Conservation (phyloP, 495 filamentous ascomycete species). For the Aspergillus panamensis region DNA sequence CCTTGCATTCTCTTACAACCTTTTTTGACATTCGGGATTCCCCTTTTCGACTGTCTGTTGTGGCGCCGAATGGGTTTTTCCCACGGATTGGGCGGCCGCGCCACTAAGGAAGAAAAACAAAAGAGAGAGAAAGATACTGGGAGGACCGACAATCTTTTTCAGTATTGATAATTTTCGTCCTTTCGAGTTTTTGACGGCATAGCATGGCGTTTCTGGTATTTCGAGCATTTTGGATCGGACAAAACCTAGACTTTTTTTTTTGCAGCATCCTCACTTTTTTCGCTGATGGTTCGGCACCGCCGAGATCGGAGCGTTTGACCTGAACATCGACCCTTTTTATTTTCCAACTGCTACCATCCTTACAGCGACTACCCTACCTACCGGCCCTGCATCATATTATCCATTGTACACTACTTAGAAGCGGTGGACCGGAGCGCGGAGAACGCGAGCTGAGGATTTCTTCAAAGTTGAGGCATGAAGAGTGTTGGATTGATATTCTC, state of each 20-base stretch:
- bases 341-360: background rate
- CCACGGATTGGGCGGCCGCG: too few species aligned
- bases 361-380: background rate
- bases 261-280: constrained; percentile 5
- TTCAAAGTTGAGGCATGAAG: constrained; percentile 2
- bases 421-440: background rate
- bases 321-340: background rate
- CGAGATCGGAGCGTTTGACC: constrained; percentile 1
- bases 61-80: too few species aligned
- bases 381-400: background rate
- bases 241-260: constrained; percentile 26
- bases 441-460: background rate
- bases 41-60: too few species aligned
- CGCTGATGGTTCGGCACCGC: constrained; percentile 13
- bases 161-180: constrained; percentile 14
- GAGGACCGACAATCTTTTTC: background rate
- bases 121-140: background rate
- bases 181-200: constrained; percentile 37
- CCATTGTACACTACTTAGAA: constrained; percentile 13
- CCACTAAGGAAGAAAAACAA: too few species aligned
- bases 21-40: too few species aligned
- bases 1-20: background rate
- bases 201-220: constrained; percentile 49
- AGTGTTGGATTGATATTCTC: constrained; percentile 5
- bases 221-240: constrained; percentile 30